Base-by-base conservation (phyloP, 176 grass and related monocot species). In the Oryza meridionalis region DNA sequence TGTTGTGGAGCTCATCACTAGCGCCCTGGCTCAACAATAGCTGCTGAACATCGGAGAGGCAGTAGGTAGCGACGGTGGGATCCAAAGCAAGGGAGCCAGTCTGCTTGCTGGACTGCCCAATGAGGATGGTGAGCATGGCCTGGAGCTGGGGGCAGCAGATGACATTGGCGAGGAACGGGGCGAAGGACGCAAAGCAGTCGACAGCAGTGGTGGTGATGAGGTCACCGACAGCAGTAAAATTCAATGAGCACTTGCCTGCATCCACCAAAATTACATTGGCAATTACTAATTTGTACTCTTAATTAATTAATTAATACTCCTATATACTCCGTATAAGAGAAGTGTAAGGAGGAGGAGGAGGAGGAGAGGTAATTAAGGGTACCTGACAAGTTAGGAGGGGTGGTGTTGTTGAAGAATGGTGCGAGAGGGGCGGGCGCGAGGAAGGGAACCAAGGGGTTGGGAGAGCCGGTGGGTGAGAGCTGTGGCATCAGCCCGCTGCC, bases 131-230 rank as follows among this genome's bases (percentile, higher is more conserved):
- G 63, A 99, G 83, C 17, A 85, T 98, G 11, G 96, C 91, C 80
- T 95, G 89, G 7, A 98, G 90, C 90, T 98, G 96, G 2, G 96
- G 96, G 71, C 96, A 98, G 71, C 96, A 98, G 42, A 98, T 93
- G 61, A 98, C 96, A 78, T 98, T 98, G 13, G 96, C 96, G 46
- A 98, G 79, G 83, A 88, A 95, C 21, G 93, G 96, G 11, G 96
- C 96, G 22, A 98, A 98, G 0, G 89, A 84, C 38, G 88, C 76
- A 37, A 93, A 90, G 77, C 96, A 98, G 74, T 95, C 96, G 74
- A 93, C 90, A 1, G 96, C 93, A 2, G 96, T 98, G 24, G 91
- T 98, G 45, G 81, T 92, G 65, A 98, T 86, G 47, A 95, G 63
- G 9, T 82, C 76, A 59, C 94, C 67, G 24, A 95, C 85, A 22